Conservation (phyloP, 2,329 filamentous ascomycete species). For the Gliomastix tumulicola region DNA sequence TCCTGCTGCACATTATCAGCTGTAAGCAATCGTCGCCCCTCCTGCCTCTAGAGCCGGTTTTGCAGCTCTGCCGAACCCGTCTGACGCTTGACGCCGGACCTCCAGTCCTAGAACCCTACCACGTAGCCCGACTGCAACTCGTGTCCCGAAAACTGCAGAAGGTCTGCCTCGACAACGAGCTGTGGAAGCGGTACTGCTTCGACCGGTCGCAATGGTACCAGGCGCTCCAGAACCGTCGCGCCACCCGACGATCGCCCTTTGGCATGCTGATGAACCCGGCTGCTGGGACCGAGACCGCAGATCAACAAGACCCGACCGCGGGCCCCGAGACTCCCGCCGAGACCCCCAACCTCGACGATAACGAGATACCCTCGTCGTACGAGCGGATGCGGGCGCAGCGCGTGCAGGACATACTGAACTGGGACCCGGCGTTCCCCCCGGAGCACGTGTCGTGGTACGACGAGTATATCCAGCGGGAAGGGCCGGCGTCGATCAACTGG, state of each 20-base stretch:
- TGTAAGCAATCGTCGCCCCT: slow-evolving; percentile 41
- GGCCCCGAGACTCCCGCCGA: slow-evolving; percentile 19
- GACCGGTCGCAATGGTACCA: slow-evolving; percentile 60
- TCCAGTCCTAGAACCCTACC: slow-evolving; percentile 25
- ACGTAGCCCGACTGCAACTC: slow-evolving; percentile 58
- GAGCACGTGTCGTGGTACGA: slow-evolving; percentile 80
- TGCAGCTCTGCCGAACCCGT: slow-evolving; percentile 8
- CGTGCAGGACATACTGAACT: slow-evolving; percentile 61
- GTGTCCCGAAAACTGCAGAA: slow-evolving; percentile 60
- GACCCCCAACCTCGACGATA: slow-evolving; percentile 16
- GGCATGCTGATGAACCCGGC: slow-evolving; percentile 6
- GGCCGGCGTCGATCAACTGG: slow-evolving; percentile 69
- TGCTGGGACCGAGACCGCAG: background rate
- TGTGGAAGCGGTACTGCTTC: slow-evolving; percentile 75
- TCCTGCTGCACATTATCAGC: slow-evolving; percentile 54
- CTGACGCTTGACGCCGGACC: slow-evolving; percentile 10
- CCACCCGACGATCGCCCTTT: slow-evolving; percentile 28
- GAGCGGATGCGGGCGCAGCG: slow-evolving; percentile 10
- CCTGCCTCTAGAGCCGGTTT: slow-evolving; percentile 9
- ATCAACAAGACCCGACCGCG: background rate
- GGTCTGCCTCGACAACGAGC: slow-evolving; percentile 64
- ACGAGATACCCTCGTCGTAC: slow-evolving; percentile 10
- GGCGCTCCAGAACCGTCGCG: slow-evolving; percentile 38
- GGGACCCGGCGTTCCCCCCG: slow-evolving; percentile 69
- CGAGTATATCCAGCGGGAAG: slow-evolving; percentile 80